phyloP scores from a whole-genome alignment of 495 filamentous ascomycete genomes.

The Talaromyces ruber region DNA sequence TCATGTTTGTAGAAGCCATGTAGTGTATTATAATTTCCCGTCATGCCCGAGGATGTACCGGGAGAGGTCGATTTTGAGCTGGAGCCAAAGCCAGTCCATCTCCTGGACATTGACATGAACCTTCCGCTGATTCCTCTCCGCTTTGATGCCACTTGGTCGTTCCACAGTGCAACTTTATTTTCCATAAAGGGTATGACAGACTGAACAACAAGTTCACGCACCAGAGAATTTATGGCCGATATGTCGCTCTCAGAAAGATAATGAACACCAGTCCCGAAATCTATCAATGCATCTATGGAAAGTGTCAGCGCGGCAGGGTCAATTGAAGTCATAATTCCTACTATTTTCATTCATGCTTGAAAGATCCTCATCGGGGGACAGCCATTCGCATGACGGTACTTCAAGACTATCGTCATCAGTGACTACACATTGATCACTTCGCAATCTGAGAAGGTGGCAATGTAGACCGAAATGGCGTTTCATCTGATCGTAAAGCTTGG shows the following conservation, averaged over 20 bases:
- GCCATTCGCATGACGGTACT: constrained; percentile 76
- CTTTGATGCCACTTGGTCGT: constrained; percentile 91
- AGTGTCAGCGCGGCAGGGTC: neutral
- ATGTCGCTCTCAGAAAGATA: constrained; percentile 90
- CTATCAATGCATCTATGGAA: constrained; percentile 37
- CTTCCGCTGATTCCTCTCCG: constrained; percentile 79
- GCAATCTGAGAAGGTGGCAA: constrained; percentile 81
- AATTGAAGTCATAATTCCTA: constrained; percentile 14
- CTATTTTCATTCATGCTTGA: constrained; percentile 57
- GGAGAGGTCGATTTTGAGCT: constrained; percentile 34
- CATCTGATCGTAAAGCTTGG: constrained; percentile 90
- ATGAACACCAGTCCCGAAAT: constrained; percentile 59
- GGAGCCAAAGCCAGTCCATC: constrained; percentile 73
- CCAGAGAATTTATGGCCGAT: constrained; percentile 74
- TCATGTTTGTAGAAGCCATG: constrained; percentile 79
- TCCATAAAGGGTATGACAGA: constrained; percentile 95
- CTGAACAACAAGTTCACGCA: constrained; percentile 88
- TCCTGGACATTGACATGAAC: constrained; percentile 85
- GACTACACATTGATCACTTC: constrained; percentile 75
- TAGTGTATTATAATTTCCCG: constrained; percentile 67
- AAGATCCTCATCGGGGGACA: constrained; percentile 78
- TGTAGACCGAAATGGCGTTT: constrained; percentile 93
- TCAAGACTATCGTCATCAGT: constrained; percentile 88
- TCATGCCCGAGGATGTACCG: constrained; percentile 29
- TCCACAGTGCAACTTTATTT: constrained; percentile 80